These are phyloP conservation scores for Hysterangium stoloniferum DNA, from an alignment of 768 basidiomycete genomes.

Conservation along the genomic window DNA sequence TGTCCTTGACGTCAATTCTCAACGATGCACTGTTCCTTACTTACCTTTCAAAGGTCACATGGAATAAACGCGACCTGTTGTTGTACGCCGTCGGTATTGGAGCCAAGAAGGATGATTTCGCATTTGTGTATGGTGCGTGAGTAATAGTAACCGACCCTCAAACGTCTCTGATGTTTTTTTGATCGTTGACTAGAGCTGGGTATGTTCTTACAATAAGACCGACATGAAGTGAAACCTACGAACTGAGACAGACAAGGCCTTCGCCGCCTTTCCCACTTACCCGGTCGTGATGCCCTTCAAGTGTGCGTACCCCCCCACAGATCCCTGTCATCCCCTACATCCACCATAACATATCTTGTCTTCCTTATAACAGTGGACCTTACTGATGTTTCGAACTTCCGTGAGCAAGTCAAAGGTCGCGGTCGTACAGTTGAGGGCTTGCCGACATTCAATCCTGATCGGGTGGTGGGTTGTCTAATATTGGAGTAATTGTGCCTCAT, in stretches of 20 bases:
- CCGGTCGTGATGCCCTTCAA: slow-evolving; percentile 75
- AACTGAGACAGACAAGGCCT: slow-evolving; percentile 45
- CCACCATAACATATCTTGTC: background rate
- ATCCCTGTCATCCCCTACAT: background rate
- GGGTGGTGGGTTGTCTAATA: slow-evolving; percentile 40
- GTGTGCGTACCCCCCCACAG: slow-evolving; percentile 28
- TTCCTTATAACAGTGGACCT: background rate
- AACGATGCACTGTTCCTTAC: background rate
- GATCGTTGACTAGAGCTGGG: slow-evolving; percentile 21
- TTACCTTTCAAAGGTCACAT: slow-evolving; percentile 48
- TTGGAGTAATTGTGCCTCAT: background rate
- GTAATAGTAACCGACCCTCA: background rate
- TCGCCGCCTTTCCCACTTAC: slow-evolving; percentile 76
- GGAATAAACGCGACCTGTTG: slow-evolving; percentile 80
- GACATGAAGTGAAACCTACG: background rate
- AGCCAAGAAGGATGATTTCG: slow-evolving; percentile 64
- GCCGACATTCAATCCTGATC: slow-evolving; percentile 62
- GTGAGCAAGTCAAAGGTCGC: slow-evolving; percentile 33
- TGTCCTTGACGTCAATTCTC: background rate
- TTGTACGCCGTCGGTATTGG: slow-evolving; percentile 77
- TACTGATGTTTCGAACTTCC: slow-evolving; percentile 32
- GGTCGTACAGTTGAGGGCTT: slow-evolving; percentile 48
- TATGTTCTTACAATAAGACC: slow-evolving; percentile 3
- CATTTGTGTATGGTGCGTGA: slow-evolving; percentile 60
- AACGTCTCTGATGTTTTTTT: background rate